Base-by-base conservation (phyloP, 2,329 filamentous ascomycete species). In the Mollisiaceae sp. region DNA sequence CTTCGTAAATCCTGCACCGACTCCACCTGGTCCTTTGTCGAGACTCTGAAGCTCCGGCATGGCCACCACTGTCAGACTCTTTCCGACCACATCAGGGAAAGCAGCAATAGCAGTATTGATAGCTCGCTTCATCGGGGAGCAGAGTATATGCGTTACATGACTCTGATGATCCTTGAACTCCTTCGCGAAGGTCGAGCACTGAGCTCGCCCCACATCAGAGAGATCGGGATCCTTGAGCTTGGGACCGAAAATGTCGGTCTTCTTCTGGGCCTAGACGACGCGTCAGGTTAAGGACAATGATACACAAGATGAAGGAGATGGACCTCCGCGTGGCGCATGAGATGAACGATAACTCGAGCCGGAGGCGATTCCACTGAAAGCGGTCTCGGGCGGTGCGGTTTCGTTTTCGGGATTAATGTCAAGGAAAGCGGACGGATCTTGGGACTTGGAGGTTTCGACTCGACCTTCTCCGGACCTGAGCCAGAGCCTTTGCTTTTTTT, bases 261-360 rank as follows among this genome's bases (percentile, higher is more conserved):
- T 54, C 22, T 54, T 54, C 8, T 54, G 22, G 4, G 50, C 50
- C 50, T 54, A 32, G 22, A 54, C 1, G 27, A 32, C 18, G 32
- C 27, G 27, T 54, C 20, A 50, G 45, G 45, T 50, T 8, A 54
- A 54, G 27, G 11, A 20, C 45, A 32, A 35, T 54, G 24, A 54
- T 35, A 32, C 50, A 32, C 24, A 35, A 54, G 22, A 35, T 15
- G 15, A 54, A 35, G 50, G 24, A 54, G 22, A 32, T 35, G 22
- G 12, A 54, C 50, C 27, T 54, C 50, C 24, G 50, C 50, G 50
- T 54, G 50, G 50, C 50, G 50, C 50, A 54, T 54, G 50, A 54
- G 50, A 54, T 54, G 50, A 27, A 54, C 50, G 50, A 54, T 54
- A 6, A 54, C 24, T 54, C 50, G 50, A 18, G 50, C 15, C 18